Base-by-base conservation (phyloP, 192 early-diverging fungal genomes). In the Geranomyces michiganensis region DNA sequence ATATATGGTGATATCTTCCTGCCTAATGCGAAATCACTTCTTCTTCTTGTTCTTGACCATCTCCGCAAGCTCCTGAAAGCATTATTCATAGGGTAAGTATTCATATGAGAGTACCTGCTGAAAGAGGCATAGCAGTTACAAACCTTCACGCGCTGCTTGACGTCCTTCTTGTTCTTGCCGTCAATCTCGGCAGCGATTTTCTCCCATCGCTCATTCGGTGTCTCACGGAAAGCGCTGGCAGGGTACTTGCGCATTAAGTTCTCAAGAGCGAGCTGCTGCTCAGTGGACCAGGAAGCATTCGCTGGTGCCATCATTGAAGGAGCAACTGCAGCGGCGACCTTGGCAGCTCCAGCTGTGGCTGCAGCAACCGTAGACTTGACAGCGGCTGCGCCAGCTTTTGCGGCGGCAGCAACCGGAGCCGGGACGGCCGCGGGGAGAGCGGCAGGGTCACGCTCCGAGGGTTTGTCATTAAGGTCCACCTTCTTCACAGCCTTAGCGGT, bases 111-210 rank as follows among this genome's bases (percentile, higher is more conserved):
- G 10, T 27, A 65, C 2, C 30, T 22, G 1, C 5, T 21, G 14
- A 44, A 10, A 14, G 53, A 47, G 2, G 27, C 22, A 43, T 15
- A 22, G 17, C 26, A 48, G 22, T n/a, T 0, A 33, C 56, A 1
- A 7, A 78, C 76, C 74, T 85, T 85, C 41, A 85, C 82, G 24
- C 83, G 62, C 58, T 71, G 47, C 76, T 83, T 83, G 49, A 85
- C 70, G 5, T 85, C 83, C 71, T 85, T 85, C 33, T 72, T 71
- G 65, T 27, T 77, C 75, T 81, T 83, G 32, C 83, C 83, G 4
- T 32, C 30, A 41, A 85, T 56, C 55, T 77, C 78, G 19, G 24
- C 74, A 21, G 84, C 81, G 73, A 85, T 84, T 62, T 77, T 76
- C 63, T 79, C 77, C 84, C 84, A 85, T 47, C 84, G 77, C 55